phyloP scores from a whole-genome alignment of 129 eudicot genomes.

The Rutidosis leptorrhynchoides region DNA sequence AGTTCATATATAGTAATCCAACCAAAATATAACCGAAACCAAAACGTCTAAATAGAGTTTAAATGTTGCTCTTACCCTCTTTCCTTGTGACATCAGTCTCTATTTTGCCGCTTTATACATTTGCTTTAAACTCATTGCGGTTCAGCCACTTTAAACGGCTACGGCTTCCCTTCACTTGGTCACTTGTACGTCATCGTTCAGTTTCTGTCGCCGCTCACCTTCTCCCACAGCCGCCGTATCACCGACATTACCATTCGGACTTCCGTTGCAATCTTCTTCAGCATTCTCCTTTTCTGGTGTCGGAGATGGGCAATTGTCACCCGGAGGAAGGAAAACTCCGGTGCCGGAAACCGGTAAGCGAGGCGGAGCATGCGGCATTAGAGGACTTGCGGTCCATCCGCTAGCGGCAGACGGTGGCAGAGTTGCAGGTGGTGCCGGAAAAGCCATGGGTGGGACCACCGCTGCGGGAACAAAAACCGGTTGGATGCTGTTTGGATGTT shows the following conservation, averaged over 20 bases:
- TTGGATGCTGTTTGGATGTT: conserved; percentile 49
- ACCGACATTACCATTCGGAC: conserved; percentile 29
- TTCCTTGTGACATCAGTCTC: conserved; percentile 11
- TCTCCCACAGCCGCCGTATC: conserved; percentile 9
- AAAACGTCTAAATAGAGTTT: neutral
- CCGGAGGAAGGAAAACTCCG: conserved; percentile 79
- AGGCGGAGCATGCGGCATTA: conserved; percentile 48
- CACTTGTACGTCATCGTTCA: conserved; percentile 21
- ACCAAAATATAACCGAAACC: neutral
- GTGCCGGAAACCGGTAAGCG: conserved; percentile 43
- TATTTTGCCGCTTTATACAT: conserved; percentile 43
- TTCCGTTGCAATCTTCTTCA: conserved; percentile 12
- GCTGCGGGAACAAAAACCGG: conserved; percentile 59
- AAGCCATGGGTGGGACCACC: conserved; percentile 50
- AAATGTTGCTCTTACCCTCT: conserved; percentile 4
- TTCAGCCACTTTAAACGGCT: conserved; percentile 23
- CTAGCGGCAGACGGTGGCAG: neutral
- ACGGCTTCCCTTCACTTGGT: neutral
- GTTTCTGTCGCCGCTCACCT: conserved; percentile 11
- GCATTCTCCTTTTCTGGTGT: conserved; percentile 28
- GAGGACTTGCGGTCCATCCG: conserved; percentile 30
- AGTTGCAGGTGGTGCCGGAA: conserved; percentile 8
- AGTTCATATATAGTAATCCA: neutral
- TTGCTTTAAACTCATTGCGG: conserved; percentile 47
- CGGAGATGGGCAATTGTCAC: conserved; percentile 32